phyloP scores from a whole-genome alignment of 768 basidiomycete genomes.

The Psilocybe cubensis region DNA sequence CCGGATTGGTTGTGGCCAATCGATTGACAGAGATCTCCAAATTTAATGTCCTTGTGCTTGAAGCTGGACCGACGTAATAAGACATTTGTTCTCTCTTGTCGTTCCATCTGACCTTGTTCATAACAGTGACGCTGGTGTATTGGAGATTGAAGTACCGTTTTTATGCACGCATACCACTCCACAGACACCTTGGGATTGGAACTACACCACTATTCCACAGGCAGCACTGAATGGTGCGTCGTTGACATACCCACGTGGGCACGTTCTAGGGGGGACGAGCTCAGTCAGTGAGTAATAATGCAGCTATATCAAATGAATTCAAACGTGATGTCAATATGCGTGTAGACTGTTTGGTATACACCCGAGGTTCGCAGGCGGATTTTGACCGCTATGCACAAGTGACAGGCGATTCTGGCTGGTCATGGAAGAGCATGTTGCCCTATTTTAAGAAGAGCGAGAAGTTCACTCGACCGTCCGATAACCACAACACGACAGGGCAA shows the following conservation, averaged over 20 bases:
- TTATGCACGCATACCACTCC: conserved; percentile 10
- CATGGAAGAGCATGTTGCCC: conserved; percentile 34
- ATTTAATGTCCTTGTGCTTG: conserved; percentile 53
- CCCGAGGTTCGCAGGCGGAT: conserved; percentile 42
- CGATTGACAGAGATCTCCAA: conserved; percentile 54
- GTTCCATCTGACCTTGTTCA: not conserved
- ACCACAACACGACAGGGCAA: conserved; percentile 34
- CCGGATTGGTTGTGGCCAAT: conserved; percentile 61
- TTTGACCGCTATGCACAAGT: conserved; percentile 57
- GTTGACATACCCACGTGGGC: conserved; percentile 27
- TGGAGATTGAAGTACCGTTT: conserved; percentile 17
- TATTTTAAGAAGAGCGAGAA: conserved; percentile 31
- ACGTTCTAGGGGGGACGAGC: conserved; percentile 35
- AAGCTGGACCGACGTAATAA: conserved; percentile 58
- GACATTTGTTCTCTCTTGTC: not conserved
- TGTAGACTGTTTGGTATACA: conserved; percentile 32
- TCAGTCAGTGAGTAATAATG: conserved; percentile 22
- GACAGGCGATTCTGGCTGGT: conserved; percentile 54
- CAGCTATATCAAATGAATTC: no score
- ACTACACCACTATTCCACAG: conserved; percentile 30
- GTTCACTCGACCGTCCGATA: conserved; percentile 31
- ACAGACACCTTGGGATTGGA: conserved; percentile 32
- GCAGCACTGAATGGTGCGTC: conserved; percentile 24
- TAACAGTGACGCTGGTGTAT: conserved; percentile 18
- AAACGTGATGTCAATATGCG: no score